Base-by-base conservation (phyloP, 352 stramenopile species). In the Elongisporangium senticosum region DNA sequence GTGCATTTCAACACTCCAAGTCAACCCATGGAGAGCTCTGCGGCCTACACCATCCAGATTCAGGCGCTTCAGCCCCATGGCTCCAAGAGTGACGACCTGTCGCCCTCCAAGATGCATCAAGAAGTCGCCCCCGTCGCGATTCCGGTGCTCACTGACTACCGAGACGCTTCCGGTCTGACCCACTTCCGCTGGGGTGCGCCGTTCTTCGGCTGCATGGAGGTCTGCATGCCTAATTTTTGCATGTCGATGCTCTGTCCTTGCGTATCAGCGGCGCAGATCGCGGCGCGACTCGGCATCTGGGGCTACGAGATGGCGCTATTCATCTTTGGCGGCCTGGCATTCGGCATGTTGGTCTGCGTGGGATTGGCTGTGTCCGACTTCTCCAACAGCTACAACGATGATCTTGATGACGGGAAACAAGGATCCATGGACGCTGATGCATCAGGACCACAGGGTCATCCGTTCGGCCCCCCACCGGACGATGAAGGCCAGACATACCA, bases 241-340 rank as follows among this genome's bases (percentile, higher is more conserved):
- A 83, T 83, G 74, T 55, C 65, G 37, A 70, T 60, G 4, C 72
- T 71, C 23, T 77, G 68, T 20, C 74, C 74, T 2, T 80, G 74
- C 49, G 63, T 82, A 17, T 73, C 69, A 0, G 52, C 69, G 8
- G 69, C 73, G 21, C 73, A 82, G 61, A 69, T 77, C 40, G 63
- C 68, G 7, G 40, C 69, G 51, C 65, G 68, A 7, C 47, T 81
- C 28, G 69, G 63, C 20, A 62, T 78, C 53, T 55, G 61, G 17
- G 23, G 55, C 8, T 81, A 78, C 33, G 62, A 48, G 51, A 62
- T 47, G 22, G 65, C 60, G 4, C 43, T 82, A 17, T n/a, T 37
- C 49, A 62, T 59, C 62, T 84, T 74, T 53, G 72, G 72, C 7
- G 67, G 54, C 17, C 62, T 84, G 40, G 65, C 64, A 2, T 76